phyloP scores from a whole-genome alignment of 2,329 filamentous ascomycete genomes.

The Beauveria australis region DNA sequence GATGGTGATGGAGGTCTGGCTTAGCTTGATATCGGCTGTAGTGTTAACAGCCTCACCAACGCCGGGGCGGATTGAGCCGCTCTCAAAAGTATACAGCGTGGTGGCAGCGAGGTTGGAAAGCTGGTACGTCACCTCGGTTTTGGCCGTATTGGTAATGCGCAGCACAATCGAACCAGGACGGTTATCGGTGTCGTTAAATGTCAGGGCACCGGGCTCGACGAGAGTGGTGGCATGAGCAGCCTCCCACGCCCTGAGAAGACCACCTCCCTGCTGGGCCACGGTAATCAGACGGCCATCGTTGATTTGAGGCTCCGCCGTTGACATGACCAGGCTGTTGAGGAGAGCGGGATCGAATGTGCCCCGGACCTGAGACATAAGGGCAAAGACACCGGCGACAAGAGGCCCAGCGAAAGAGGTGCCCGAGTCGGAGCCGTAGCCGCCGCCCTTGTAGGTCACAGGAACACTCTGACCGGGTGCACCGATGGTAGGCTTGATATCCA shows the following conservation, averaged over 20 bases:
- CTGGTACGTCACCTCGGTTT: not conserved
- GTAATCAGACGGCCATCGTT: not conserved
- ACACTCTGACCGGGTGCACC: not conserved
- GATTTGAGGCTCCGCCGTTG: constrained; percentile 9
- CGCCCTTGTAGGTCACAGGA: not conserved
- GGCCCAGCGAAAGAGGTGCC: not conserved
- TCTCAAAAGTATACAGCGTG: not conserved
- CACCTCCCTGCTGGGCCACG: constrained; percentile 11
- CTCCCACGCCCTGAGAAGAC: constrained; percentile 10
- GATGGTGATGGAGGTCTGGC: constrained; percentile 6
- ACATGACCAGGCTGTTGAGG: constrained; percentile 5
- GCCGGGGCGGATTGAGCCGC: not conserved
- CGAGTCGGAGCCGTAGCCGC: not conserved
- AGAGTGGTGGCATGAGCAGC: constrained; percentile 6
- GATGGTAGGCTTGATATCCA: not conserved
- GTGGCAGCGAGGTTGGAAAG: not conserved
- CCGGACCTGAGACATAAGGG: not conserved
- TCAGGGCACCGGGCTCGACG: constrained; percentile 7
- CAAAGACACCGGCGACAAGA: not conserved
- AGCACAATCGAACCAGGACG: not conserved
- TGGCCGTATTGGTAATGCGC: not conserved
- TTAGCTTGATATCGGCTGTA: constrained; percentile 2
- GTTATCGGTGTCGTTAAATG: constrained; percentile 11
- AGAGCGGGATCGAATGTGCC: constrained; percentile 2
- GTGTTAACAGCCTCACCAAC: not conserved